Percentiles rank a stretch among this genome's conserved stretches.
phyloP scores from a whole-genome alignment of 2,329 filamentous ascomycete genomes.

The Magnaporthiopsis incrustans region DNA sequence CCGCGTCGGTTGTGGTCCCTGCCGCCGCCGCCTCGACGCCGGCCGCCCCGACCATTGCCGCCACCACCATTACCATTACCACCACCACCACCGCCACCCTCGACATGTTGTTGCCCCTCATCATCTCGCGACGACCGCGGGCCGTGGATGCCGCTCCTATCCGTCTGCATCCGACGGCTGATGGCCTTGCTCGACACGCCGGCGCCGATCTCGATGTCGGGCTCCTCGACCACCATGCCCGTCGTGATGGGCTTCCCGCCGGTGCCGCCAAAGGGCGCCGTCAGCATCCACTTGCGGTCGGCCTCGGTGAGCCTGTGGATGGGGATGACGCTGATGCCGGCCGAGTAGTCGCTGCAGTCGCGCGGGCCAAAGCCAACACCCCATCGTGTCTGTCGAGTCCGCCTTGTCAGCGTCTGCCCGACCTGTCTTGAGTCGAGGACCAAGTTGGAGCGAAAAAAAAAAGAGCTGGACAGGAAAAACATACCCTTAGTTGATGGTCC shows the following conservation, averaged over 20 bases:
- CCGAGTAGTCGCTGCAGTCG: slow-evolving; percentile 94
- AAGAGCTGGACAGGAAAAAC: background rate
- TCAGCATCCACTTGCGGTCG: slow-evolving; percentile 95
- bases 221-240: slow-evolving; percentile 89
- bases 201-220: slow-evolving; percentile 96
- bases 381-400: slow-evolving; percentile 61
- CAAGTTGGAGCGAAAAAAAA: background rate
- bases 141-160: slow-evolving; percentile 56
- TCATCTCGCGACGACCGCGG: slow-evolving; percentile 48
- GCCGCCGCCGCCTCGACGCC: slow-evolving; percentile 13
- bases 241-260: slow-evolving; percentile 73
- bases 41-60: slow-evolving; percentile 9
- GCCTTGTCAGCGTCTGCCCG: background rate
- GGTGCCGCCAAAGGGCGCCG: slow-evolving; percentile 85
- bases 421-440: background rate
- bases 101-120: slow-evolving; percentile 15
- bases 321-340: slow-evolving; percentile 84
- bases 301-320: slow-evolving; percentile 90
- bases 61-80: slow-evolving; percentile 14
- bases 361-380: slow-evolving; percentile 94
- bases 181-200: slow-evolving; percentile 92
- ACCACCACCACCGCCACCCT: slow-evolving; percentile 18
- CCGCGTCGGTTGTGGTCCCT: slow-evolving; percentile 14
- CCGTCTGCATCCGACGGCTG: slow-evolving; percentile 60
- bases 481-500: slow-evolving; percentile 61